These are phyloP conservation scores for Cladorrhinum samala DNA, from an alignment of 495 filamentous ascomycete species.

Conservation along the genomic window DNA sequence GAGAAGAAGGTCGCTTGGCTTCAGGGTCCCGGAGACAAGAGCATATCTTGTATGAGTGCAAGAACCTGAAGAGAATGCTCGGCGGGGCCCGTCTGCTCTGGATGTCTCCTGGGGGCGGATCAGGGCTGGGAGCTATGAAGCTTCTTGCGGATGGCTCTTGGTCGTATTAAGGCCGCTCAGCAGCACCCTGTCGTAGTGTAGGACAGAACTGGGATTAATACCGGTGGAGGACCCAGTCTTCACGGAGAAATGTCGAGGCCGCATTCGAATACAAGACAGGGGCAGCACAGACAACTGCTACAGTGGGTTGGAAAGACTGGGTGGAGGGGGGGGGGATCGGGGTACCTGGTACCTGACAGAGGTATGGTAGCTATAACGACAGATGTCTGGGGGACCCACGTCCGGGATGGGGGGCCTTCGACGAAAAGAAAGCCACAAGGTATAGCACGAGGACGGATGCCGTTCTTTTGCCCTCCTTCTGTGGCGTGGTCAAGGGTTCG, in stretches of 20 bases:
- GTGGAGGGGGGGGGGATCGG: slow-evolving; percentile 5
- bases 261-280: slow-evolving; percentile 41
- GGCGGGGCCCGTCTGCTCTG: slow-evolving; percentile 33
- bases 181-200: slow-evolving; percentile 40
- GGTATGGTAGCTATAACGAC: slow-evolving; percentile 29
- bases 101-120: slow-evolving; percentile 26
- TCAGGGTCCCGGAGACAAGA: slow-evolving; percentile 19
- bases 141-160: slow-evolving; percentile 34
- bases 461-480: slow-evolving; percentile 22
- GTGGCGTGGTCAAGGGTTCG: slow-evolving; percentile 16
- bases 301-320: slow-evolving; percentile 16
- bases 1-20: slow-evolving; percentile 12
- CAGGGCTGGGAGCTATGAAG: slow-evolving; percentile 40
- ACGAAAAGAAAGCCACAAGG: slow-evolving; percentile 37
- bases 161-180: slow-evolving; percentile 39
- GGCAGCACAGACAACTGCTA: slow-evolving; percentile 34
- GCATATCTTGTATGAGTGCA: slow-evolving; percentile 28
- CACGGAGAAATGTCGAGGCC: slow-evolving; percentile 45
- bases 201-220: slow-evolving; percentile 47
- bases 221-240: slow-evolving; percentile 39
- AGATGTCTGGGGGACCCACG: slow-evolving; percentile 28
- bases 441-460: slow-evolving; percentile 39
- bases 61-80: slow-evolving; percentile 19
- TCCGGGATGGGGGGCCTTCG: slow-evolving; percentile 28
- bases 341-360: slow-evolving; percentile 37